A percentile compares a stretch with the other conserved stretches of the same genome.
Evolutionary conservation across 1,284 basidiomycete genomes (phyloP).

Genomic region (Pisolithus thermaeus): DNA sequence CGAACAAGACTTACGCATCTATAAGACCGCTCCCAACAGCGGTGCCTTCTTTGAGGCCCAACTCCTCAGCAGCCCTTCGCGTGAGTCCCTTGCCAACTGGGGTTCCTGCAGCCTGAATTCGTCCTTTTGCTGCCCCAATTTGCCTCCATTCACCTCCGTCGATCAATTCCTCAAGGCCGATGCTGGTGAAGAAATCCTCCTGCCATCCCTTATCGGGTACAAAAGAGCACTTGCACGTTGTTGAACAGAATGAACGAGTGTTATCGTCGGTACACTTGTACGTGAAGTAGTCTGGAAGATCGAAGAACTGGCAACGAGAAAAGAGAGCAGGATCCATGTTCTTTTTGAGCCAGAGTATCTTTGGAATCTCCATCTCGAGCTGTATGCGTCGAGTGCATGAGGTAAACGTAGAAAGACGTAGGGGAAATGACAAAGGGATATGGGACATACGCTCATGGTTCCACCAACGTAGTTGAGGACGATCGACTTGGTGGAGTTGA

Average conservation of each 20-base stretch:
- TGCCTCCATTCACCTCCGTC: constrained; percentile 65
- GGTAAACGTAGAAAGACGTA: not conserved
- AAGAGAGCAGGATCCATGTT: constrained; percentile 79
- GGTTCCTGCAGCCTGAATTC: constrained; percentile 86
- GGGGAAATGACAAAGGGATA: constrained; percentile 4
- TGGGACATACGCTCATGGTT: constrained; percentile 81
- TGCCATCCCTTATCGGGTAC: constrained; percentile 90
- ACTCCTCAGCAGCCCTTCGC: constrained; percentile 73
- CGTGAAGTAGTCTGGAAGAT: constrained; percentile 94
- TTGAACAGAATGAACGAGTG: constrained; percentile 86
- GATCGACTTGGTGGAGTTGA: constrained; percentile 81
- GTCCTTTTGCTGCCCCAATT: constrained; percentile 63
- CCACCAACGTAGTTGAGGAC: constrained; percentile 96
- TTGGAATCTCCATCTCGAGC: constrained; percentile 97
- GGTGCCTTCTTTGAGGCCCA: constrained; percentile 85
- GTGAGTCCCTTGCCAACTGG: constrained; percentile 86
- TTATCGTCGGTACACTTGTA: constrained; percentile 81
- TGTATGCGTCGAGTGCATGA: constrained; percentile 27
- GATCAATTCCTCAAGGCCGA: constrained; percentile 71
- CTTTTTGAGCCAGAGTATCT: constrained; percentile 93
- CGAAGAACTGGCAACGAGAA: constrained; percentile 87
- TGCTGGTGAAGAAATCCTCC: constrained; percentile 78
- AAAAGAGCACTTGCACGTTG: constrained; percentile 96
- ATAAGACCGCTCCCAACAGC: constrained; percentile 93
- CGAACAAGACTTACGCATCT: constrained; percentile 62